phyloP scores from a whole-genome alignment of 768 basidiomycete species.

The Trametes villosa region DNA sequence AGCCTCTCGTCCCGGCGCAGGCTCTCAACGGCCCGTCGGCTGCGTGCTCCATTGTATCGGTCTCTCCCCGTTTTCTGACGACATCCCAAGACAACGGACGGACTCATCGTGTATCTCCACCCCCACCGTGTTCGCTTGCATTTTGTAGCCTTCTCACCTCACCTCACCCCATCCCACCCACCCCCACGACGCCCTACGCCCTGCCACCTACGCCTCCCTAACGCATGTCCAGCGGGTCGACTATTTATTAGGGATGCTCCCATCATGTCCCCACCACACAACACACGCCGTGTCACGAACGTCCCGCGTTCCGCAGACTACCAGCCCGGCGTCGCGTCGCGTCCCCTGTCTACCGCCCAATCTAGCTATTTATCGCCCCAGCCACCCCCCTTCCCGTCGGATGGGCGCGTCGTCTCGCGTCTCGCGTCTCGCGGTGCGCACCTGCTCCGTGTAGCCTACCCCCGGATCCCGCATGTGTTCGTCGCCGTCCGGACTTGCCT shows the following conservation, averaged over 20 bases:
- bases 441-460: not conserved
- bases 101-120: slow-evolving; percentile 20
- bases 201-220: not conserved
- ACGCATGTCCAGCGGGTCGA: no score
- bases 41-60: slow-evolving; percentile 7
- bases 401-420: not conserved
- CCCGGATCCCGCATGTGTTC: not conserved
- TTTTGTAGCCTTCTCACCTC: slow-evolving; percentile 20
- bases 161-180: not conserved
- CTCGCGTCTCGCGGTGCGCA: not conserved
- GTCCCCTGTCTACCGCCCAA: not conserved
- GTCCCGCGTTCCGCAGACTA: slow-evolving; percentile 2
- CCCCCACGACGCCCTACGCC: not conserved
- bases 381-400: no score
- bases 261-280: slow-evolving; percentile 19
- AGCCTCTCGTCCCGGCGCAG: not conserved
- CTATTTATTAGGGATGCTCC: slow-evolving; percentile 16
- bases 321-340: not conserved
- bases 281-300: slow-evolving; percentile 21
- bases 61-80: slow-evolving; percentile 9
- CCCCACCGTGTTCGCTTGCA: slow-evolving; percentile 14
- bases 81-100: slow-evolving; percentile 16
- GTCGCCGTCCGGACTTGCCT: no score
- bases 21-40: not conserved
- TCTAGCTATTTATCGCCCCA: slow-evolving; percentile 13